Conservation (phyloP, 2,329 filamentous ascomycete genomes). For the Beauveria sp. region DNA sequence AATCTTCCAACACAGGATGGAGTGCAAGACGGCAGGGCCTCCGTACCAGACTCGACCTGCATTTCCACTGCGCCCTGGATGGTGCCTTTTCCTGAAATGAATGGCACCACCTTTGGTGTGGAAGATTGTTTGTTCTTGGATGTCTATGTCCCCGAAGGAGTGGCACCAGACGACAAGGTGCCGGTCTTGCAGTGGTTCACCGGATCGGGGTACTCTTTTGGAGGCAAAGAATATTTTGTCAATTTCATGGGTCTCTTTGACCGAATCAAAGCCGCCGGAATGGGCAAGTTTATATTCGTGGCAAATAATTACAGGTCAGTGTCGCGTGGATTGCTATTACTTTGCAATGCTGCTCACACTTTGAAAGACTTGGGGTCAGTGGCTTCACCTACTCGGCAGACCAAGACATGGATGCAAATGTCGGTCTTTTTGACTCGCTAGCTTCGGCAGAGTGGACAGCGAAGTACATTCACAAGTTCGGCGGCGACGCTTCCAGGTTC, state of each 20-base stretch:
- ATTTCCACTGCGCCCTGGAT: slow-evolving; percentile 14
- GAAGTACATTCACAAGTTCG: slow-evolving; percentile 42
- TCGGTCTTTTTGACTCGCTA: slow-evolving; percentile 15
- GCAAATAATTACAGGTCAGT: slow-evolving; percentile 17
- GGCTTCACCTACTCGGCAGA: slow-evolving; percentile 13
- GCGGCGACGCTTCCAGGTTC: slow-evolving; percentile 41
- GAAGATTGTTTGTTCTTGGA: slow-evolving; percentile 19
- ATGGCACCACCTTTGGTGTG: slow-evolving; percentile 16
- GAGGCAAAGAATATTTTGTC: slow-evolving; percentile 16
- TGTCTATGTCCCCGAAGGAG: slow-evolving; percentile 16
- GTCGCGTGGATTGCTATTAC: no score
- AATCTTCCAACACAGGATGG: slow-evolving; percentile 7
- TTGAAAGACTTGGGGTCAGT: slow-evolving; percentile 12
- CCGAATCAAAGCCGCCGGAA: slow-evolving; percentile 7
- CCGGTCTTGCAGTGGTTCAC: slow-evolving; percentile 16
- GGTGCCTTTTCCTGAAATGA: slow-evolving; percentile 13
- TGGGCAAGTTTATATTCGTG: slow-evolving; percentile 16
- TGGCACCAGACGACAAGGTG: slow-evolving; percentile 15
- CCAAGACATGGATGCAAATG: slow-evolving; percentile 15
- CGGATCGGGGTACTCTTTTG: slow-evolving; percentile 17
- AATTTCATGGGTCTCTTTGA: slow-evolving; percentile 16
- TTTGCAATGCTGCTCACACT: not conserved
- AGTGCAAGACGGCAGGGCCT: slow-evolving; percentile 14
- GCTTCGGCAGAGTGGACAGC: slow-evolving; percentile 15
- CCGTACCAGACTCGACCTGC: slow-evolving; percentile 7